These are phyloP conservation scores for Lachancea fermentati DNA, from an alignment of 805 yeast genomes.

Conservation along the genomic window DNA sequence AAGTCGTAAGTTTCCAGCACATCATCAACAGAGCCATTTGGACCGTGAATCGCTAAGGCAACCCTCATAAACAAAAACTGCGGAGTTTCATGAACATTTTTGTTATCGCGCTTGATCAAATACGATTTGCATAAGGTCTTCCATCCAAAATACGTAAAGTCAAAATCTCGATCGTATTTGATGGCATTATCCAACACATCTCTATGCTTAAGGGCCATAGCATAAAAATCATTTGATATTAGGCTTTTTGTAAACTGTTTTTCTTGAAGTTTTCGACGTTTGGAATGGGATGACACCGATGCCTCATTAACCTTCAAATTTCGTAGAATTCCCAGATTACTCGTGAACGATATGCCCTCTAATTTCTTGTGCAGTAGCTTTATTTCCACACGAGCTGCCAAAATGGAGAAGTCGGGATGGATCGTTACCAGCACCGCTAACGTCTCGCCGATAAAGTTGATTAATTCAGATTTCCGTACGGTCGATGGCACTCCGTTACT, in stretches of 20 bases:
- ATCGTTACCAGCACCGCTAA: conserved; percentile 93
- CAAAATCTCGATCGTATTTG: conserved; percentile 66
- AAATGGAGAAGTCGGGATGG: conserved; percentile 92
- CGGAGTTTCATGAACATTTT: conserved; percentile 66
- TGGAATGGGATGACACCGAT: background rate
- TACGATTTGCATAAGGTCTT: conserved; percentile 84
- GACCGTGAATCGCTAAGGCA: conserved; percentile 80
- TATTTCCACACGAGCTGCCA: conserved; percentile 92
- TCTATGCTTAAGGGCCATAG: conserved; percentile 54
- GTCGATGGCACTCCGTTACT: conserved; percentile 68
- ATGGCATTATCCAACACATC: conserved; percentile 65
- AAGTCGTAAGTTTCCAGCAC: conserved; percentile 76
- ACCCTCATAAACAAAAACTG: conserved; percentile 87
- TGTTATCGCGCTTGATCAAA: conserved; percentile 53
- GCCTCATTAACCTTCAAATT: conserved; percentile 1
- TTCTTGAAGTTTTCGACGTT: conserved; percentile 2
- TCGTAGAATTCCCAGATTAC: conserved; percentile 12
- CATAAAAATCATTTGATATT: conserved; percentile 58
- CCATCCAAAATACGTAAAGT: conserved; percentile 78
- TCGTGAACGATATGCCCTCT: conserved; percentile 12
- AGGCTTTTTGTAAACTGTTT: conserved; percentile 21
- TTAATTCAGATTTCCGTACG: conserved; percentile 80
- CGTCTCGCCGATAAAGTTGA: conserved; percentile 82
- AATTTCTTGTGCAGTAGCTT: conserved; percentile 80
- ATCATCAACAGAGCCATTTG: conserved; percentile 47